These are phyloP conservation scores for Barnettozyma sp. DNA, from an alignment of 805 yeast genomes.

Conservation along the genomic window DNA sequence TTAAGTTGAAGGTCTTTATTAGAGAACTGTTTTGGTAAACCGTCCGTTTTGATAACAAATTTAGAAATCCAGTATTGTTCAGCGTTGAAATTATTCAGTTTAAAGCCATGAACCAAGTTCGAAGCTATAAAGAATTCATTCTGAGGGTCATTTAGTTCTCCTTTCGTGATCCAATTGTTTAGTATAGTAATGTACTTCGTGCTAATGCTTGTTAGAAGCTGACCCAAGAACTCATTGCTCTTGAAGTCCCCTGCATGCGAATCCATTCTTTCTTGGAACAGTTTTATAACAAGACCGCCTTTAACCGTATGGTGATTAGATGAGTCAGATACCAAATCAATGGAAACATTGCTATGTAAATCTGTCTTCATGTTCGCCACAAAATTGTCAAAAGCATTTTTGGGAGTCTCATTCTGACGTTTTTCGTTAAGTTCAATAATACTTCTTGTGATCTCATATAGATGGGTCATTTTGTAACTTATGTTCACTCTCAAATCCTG, in stretches of 20 bases:
- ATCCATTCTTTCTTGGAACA: constrained; percentile 52
- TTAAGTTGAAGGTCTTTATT: constrained; percentile 49
- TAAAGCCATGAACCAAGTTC: constrained; percentile 21
- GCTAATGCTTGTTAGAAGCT: constrained; percentile 53
- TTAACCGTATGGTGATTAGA: constrained; percentile 49
- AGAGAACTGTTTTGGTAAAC: constrained; percentile 60
- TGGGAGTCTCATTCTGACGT: constrained; percentile 28
- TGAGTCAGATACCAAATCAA: constrained; percentile 48
- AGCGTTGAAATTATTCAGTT: constrained; percentile 30
- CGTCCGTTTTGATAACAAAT: constrained; percentile 67
- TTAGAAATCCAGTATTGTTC: constrained; percentile 72
- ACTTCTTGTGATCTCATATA: constrained; percentile 48
- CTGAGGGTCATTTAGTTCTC: constrained; percentile 69
- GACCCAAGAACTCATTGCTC: constrained; percentile 44
- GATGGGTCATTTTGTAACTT: constrained; percentile 39
- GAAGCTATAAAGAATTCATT: constrained; percentile 72
- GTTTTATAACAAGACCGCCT: constrained; percentile 69
- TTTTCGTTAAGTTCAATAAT: constrained; percentile 43
- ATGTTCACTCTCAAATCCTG: constrained; percentile 36
- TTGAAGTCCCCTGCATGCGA: constrained; percentile 58
- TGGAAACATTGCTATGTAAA: constrained; percentile 34
- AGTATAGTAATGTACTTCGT: constrained; percentile 58
- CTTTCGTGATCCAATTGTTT: constrained; percentile 72
- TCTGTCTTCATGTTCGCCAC: constrained; percentile 35
- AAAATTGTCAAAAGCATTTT: constrained; percentile 35